phyloP scores from a whole-genome alignment of 2,329 filamentous ascomycete species.

The Paracoccidioides lutzii region DNA sequence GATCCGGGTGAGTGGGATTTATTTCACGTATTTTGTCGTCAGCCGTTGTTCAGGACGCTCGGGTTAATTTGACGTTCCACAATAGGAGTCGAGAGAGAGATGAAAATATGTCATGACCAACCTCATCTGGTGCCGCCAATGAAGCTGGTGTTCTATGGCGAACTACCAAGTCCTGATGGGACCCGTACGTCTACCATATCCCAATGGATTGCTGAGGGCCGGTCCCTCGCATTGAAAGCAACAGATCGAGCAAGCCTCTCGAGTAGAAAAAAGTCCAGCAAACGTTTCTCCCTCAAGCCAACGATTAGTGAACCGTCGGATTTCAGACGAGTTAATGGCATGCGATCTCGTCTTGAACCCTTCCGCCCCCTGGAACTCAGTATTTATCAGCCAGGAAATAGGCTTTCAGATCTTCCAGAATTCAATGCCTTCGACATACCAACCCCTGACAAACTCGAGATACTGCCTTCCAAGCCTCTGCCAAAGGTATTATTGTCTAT shows the following conservation, averaged over 20 bases:
- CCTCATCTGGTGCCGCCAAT: conserved; percentile 36
- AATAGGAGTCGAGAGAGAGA: conserved; percentile 29
- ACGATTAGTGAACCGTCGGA: conserved; percentile 33
- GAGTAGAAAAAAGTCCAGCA: conserved; percentile 22
- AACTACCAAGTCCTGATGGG: conserved; percentile 24
- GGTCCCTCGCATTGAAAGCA: conserved; percentile 25
- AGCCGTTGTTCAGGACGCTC: background rate
- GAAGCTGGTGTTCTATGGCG: conserved; percentile 32
- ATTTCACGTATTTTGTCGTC: background rate
- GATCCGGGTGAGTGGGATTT: conserved; percentile 12
- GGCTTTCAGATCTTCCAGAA: conserved; percentile 32
- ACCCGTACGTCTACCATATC: conserved; percentile 25
- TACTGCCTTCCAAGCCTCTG: conserved; percentile 14
- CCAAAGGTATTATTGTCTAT: conserved; percentile 21
- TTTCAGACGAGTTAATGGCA: conserved; percentile 26
- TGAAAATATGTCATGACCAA: conserved; percentile 34
- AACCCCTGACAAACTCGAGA: conserved; percentile 14
- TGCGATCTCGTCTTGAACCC: conserved; percentile 8
- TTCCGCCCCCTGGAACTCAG: conserved; percentile 36
- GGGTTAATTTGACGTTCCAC: background rate
- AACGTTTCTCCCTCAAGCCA: conserved; percentile 20
- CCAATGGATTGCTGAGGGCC: conserved; percentile 28
- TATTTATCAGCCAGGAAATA: conserved; percentile 33
- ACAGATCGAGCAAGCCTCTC: conserved; percentile 31
- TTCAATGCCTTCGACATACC: conserved; percentile 30